Base-by-base conservation (phyloP, 192 early-diverging fungal species). In the Jimgerdemannia flammicorona region DNA sequence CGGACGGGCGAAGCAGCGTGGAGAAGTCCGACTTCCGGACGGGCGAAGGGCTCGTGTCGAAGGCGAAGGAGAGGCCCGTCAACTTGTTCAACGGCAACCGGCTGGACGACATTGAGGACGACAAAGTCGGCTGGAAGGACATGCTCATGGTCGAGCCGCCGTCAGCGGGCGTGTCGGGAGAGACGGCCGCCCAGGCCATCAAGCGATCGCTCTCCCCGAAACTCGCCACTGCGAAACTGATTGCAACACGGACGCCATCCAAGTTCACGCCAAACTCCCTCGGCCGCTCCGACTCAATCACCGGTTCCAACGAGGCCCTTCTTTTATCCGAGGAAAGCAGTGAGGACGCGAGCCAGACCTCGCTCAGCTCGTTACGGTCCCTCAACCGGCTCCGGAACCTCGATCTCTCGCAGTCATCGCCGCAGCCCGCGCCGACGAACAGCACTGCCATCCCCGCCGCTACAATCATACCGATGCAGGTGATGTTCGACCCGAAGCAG, bases 401-500 rank as follows among this genome's bases (percentile, higher is more conserved):
- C 41, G 72, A 64, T 29, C 41, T 11, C 44, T 72, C 14, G 20
- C 72, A 39, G 44, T 76, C 39, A 76, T 68, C 20, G 43, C 44
- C 7, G 64, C 70, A 59, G 41, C 54, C 41, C 49, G 54, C n/a
- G 43, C 42, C 40, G 69, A 75, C 43, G 74, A 72, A 9, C 69
- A 72, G 29, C 29, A 29, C 29, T 29, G 29, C 14, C n/a, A 14
- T 74, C n/a, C 11, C 9, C 17, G 66, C 39, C 39, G 43, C 59
- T 4, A 14, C 44, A 70, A 11, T 44, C 54, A 14, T 10, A n/a
- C 67, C 14, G 14, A 9, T 2, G 73, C 49, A 59, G 49, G 41
- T 49, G 4, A 42, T 17, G 42, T 43, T 6, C 20, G 82, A 82
- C 70, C 66, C 44, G 19, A 81, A 84, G 49, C 83, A 84, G n/a